phyloP scores from a whole-genome alignment of 139 green algal species.

The Volvox reticuliferus region DNA sequence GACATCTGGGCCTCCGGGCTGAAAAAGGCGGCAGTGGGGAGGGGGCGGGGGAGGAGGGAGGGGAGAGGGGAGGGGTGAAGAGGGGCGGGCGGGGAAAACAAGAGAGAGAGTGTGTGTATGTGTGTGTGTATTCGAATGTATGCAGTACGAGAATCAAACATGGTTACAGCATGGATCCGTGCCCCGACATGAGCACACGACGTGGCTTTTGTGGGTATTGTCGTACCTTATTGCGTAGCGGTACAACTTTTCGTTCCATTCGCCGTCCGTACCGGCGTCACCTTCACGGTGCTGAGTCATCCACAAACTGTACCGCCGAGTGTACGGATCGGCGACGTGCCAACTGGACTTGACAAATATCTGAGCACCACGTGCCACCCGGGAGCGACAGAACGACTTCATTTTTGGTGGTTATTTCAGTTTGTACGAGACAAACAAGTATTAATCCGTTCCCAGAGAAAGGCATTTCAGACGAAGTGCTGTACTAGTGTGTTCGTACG shows the following conservation, averaged over 20 bases:
- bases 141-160: too few species aligned
- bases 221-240: slow-evolving; percentile 58
- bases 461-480: too few species aligned
- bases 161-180: too few species aligned
- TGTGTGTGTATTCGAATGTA: background rate
- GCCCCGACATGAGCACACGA: too few species aligned
- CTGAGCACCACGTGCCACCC: background rate
- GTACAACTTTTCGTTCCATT: slow-evolving; percentile 78
- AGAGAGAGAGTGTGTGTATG: background rate
- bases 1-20: slow-evolving; percentile 11
- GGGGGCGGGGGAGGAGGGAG: background rate
- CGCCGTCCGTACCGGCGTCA: slow-evolving; percentile 71
- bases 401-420: too few species aligned
- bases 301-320: slow-evolving; percentile 71
- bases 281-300: slow-evolving; percentile 54
- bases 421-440: too few species aligned
- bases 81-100: background rate
- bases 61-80: background rate
- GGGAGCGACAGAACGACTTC: too few species aligned
- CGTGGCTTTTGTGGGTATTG: too few species aligned
- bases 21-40: background rate
- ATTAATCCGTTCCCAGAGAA: too few species aligned
- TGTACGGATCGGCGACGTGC: slow-evolving; percentile 83
- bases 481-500: too few species aligned
- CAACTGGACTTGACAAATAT: slow-evolving; percentile 86